phyloP scores from a whole-genome alignment of 176 grass and related monocot genomes.

The Oryza meridionalis region DNA sequence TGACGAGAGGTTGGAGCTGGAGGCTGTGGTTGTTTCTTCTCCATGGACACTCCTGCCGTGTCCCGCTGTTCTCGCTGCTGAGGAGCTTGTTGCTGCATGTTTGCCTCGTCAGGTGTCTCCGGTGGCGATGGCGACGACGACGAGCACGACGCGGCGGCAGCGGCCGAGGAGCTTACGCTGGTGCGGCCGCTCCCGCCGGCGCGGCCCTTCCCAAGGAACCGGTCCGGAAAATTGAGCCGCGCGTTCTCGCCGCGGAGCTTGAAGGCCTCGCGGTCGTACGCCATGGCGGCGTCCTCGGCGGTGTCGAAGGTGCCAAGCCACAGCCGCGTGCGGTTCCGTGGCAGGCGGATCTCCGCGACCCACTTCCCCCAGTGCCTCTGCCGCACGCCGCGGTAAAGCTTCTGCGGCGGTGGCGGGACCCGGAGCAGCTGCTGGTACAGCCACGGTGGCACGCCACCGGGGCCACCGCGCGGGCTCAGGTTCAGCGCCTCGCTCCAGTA shows the following conservation, averaged over 20 bases:
- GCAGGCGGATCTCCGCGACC: constrained; percentile 96
- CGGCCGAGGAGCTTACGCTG: constrained; percentile 17
- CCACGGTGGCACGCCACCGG: constrained; percentile 42
- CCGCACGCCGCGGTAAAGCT: constrained; percentile 90
- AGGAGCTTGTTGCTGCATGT: constrained; percentile 21
- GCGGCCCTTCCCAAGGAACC: constrained; percentile 69
- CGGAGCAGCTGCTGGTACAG: constrained; percentile 57
- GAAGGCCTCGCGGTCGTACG: constrained; percentile 90
- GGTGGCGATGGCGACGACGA: constrained; percentile 54
- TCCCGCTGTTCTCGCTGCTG: constrained; percentile 17
- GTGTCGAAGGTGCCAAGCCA: constrained; percentile 98
- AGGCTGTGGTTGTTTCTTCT: constrained; percentile 30
- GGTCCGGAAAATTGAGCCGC: constrained; percentile 89
- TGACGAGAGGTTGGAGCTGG: neutral
- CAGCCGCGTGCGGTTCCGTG: constrained; percentile 77
- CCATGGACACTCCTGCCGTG: neutral
- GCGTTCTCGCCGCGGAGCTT: constrained; percentile 90
- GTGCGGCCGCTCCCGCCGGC: constrained; percentile 51
- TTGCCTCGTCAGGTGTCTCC: constrained; percentile 45
- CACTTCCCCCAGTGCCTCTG: constrained; percentile 98
- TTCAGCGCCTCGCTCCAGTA: constrained; percentile 87
- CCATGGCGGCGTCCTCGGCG: constrained; percentile 94
- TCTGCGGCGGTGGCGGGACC: constrained; percentile 49
- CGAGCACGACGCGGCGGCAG: constrained; percentile 42
- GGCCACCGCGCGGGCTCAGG: constrained; percentile 74